Base-by-base conservation (phyloP, 305 asterid genomes). In the Euphrasia arctica region DNA sequence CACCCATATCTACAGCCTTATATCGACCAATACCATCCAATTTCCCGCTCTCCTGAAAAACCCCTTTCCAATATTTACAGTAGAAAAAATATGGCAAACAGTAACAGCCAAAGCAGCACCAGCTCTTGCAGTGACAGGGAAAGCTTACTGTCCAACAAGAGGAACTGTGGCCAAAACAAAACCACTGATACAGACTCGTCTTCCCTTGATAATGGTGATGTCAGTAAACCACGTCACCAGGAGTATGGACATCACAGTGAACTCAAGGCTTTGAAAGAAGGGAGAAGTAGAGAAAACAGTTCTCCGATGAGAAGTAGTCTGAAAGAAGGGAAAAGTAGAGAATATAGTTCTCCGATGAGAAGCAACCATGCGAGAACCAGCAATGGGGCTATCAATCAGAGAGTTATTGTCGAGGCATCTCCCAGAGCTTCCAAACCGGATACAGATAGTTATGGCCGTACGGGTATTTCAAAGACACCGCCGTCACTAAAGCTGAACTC, bases 71-170 rank as follows among this genome's bases (percentile, higher is more conserved):
- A 5, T 6, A 36, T 36, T 36, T 36, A 80, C 18, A 67, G 70
- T 55, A 60, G 86, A 64, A 93, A 70, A 74, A 80, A 51, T 67
- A 88, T 84, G 92, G 85, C 73, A 14, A 95, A 88, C 66, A 93
- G 96, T 18, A 18, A 18, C 22, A 18, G 22, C 85, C 97, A 80
- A 68, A 83, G 97, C 54, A 90, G 99, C 83, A 88, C 67, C 76
- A 90, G 97, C 13, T 88, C 95, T 60, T 93, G 96, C 79, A 90
- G 97, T 54, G 99, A 90, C 69, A 82, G 84, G 65, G 97, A 88
- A 58, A 83, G 87, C 82, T 73, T 82, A 32, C 63, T 73, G 64
- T 83, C 84, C 42, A 36, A 5, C 42, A 9, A 36, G 42, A 36
- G 42, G 64, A 79, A 79, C 75, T 47, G 67, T 64, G 89, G 83